Evolutionary conservation across 495 filamentous ascomycete species (phyloP).

Genomic region (Penicillium cataractarum): DNA sequence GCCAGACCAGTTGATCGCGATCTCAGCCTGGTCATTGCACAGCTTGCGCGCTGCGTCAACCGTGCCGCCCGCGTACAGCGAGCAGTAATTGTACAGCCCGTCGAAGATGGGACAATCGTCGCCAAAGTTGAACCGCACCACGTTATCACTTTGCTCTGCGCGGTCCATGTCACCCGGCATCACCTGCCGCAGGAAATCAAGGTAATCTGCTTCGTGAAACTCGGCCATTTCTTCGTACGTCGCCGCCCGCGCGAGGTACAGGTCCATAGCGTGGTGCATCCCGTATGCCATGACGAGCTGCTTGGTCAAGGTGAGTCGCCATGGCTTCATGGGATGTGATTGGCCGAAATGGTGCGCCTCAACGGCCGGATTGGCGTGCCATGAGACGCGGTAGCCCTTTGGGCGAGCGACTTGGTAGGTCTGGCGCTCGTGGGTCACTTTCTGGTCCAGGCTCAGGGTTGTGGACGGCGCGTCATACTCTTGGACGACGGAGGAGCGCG

Average conservation of each 20-base stretch:
- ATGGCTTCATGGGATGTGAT: constrained; percentile 98
- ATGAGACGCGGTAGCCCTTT: constrained; percentile 90
- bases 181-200: constrained; percentile 72
- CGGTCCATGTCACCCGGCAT: constrained; percentile 51
- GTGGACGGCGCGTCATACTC: constrained; percentile 66
- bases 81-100: constrained; percentile 92
- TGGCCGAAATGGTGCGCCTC: constrained; percentile 95
- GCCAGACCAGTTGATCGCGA: constrained; percentile 99
- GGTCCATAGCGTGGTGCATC: constrained; percentile 94
- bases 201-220: constrained; percentile 87
- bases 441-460: constrained; percentile 64
- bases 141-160: constrained; percentile 43
- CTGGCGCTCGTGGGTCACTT: constrained; percentile 68
- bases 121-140: constrained; percentile 75
- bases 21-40: constrained; percentile 81
- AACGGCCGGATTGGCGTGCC: constrained; percentile 93
- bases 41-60: constrained; percentile 92
- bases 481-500: constrained; percentile 64
- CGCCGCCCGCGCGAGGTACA: constrained; percentile 78
- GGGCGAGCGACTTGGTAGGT: constrained; percentile 76
- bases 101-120: constrained; percentile 97
- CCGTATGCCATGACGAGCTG: constrained; percentile 91
- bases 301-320: constrained; percentile 94
- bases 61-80: constrained; percentile 86
- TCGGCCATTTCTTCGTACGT: constrained; percentile 84